Conservation (phyloP, 495 filamentous ascomycete species). For the Filosporella fistucella region DNA sequence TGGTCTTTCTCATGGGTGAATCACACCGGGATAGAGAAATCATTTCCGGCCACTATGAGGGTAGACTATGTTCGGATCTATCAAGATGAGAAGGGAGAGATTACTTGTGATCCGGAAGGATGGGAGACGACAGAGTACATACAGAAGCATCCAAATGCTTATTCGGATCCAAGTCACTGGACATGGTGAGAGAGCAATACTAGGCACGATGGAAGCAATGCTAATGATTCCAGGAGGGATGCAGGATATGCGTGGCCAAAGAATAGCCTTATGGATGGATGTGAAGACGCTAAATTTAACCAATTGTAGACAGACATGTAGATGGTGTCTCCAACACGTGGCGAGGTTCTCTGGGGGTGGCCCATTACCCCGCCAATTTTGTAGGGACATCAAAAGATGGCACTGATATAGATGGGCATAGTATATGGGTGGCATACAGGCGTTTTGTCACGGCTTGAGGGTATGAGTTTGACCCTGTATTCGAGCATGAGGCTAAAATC, state of each 20-base stretch:
- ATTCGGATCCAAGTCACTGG: slow-evolving; percentile 25
- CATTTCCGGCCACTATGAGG: slow-evolving; percentile 65
- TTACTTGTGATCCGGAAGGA: slow-evolving; percentile 69
- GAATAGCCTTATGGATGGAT: slow-evolving; percentile 44
- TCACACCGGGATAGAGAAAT: slow-evolving; percentile 40
- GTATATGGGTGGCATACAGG: too few species aligned
- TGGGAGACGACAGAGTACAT: slow-evolving; percentile 74
- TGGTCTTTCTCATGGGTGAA: slow-evolving; percentile 61
- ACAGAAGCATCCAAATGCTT: slow-evolving; percentile 53
- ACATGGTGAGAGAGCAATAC: background rate
- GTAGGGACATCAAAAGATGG: too few species aligned
- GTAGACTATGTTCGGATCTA: slow-evolving; percentile 76
- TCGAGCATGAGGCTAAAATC: too few species aligned
- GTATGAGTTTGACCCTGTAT: too few species aligned
- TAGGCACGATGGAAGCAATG: slow-evolving; percentile 41
- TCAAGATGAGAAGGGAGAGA: slow-evolving; percentile 51
- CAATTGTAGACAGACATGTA: too few species aligned
- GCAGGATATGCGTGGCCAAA: slow-evolving; percentile 41
- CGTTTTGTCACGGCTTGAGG: too few species aligned
- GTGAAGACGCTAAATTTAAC: too few species aligned
- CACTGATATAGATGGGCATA: too few species aligned
- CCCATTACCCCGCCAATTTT: too few species aligned
- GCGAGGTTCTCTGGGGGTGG: too few species aligned
- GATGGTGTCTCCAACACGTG: too few species aligned
- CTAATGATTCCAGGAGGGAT: slow-evolving; percentile 54